Evolutionary conservation across 2,329 filamentous ascomycete genomes (phyloP).

Genomic region (Periconia sp.): DNA sequence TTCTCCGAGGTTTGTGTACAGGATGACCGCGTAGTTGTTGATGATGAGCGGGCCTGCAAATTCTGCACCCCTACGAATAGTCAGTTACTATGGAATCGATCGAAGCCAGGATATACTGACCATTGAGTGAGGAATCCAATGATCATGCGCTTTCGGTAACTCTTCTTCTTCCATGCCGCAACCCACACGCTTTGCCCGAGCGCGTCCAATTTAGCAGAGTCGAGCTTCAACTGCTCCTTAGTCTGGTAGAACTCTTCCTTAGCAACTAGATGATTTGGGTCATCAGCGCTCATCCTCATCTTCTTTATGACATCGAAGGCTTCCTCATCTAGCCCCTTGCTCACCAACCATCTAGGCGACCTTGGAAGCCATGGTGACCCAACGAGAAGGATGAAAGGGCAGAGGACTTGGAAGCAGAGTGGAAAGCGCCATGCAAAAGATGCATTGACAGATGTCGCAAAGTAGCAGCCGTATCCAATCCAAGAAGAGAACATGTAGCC

Average conservation of each 20-base stretch:
- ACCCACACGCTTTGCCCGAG: conserved; percentile 16
- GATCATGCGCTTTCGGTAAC: conserved; percentile 55
- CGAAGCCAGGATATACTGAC: conserved; percentile 1
- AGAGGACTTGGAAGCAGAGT: conserved; percentile 49
- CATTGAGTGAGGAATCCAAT: conserved; percentile 58
- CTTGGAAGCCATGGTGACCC: conserved; percentile 52
- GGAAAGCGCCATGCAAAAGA: conserved; percentile 56
- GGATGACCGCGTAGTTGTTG: conserved; percentile 44
- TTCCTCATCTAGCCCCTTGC: conserved; percentile 53
- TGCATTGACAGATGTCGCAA: conserved; percentile 41
- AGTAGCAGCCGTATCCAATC: conserved; percentile 55
- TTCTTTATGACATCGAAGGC: conserved; percentile 52
- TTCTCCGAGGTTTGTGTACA: conserved; percentile 49
- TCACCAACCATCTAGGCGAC: conserved; percentile 59
- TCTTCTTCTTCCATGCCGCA: conserved; percentile 18
- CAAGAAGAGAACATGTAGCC: conserved; percentile 54
- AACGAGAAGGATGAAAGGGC: conserved; percentile 48
- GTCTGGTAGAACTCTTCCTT: conserved; percentile 57
- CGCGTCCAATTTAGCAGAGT: conserved; percentile 15
- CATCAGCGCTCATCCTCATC: conserved; percentile 47
- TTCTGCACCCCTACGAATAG: conserved; percentile 51
- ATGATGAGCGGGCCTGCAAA: conserved; percentile 61
- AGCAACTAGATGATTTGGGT: conserved; percentile 50
- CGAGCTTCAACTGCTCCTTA: conserved; percentile 46
- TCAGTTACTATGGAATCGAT: neutral